Percentiles rank a stretch among this genome's conserved stretches.
Conservation (phyloP, 1,139 yeast genomes). For the Candida sanyaensis region DNA sequence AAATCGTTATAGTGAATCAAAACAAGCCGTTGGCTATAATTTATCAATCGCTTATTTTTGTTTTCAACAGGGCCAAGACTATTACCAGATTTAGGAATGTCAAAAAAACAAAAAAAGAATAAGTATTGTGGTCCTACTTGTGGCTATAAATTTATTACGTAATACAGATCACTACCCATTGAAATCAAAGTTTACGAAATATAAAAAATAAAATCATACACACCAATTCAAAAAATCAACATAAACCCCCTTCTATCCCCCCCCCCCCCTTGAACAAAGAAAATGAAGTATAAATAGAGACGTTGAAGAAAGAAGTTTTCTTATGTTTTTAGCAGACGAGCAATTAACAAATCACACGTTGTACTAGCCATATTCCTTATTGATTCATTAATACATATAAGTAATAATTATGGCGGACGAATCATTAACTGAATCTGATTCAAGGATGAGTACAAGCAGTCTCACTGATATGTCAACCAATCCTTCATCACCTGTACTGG, state of each 20-base stretch:
- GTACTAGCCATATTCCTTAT: background rate
- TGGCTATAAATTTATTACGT: background rate
- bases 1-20: too few species aligned
- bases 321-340: background rate
- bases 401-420: slow-evolving; percentile 1
- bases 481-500: background rate
- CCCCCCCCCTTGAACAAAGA: background rate
- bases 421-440: background rate
- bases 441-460: background rate
- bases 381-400: background rate
- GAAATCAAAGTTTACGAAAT: too few species aligned
- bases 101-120: too few species aligned
- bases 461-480: background rate
- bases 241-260: too few species aligned
- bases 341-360: background rate
- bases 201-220: too few species aligned
- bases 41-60: too few species aligned
- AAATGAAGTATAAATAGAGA: background rate
- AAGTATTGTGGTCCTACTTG: background rate
- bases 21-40: too few species aligned
- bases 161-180: background rate
- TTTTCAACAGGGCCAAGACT: too few species aligned
- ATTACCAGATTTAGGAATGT: background rate
- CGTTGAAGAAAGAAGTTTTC: background rate
- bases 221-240: too few species aligned